Conservation (phyloP, 257 asterid genomes). For the Nyctanthes arbortristis region DNA sequence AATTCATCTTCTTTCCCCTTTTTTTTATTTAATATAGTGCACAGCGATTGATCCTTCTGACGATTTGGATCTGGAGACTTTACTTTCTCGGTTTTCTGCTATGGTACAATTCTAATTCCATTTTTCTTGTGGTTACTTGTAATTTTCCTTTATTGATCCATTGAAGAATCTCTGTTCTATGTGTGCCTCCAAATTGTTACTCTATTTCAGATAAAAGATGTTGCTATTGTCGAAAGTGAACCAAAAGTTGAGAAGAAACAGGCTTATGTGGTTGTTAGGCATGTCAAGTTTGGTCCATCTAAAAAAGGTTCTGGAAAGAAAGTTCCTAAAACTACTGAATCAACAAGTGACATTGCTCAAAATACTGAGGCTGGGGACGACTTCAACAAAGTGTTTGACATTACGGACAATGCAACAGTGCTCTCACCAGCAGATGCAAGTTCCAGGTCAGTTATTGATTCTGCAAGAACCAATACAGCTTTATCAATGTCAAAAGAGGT, state of each 20-base stretch:
- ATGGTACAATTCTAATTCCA: slow-evolving; percentile 47
- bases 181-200: slow-evolving; percentile 6
- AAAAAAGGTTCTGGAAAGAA: slow-evolving; percentile 63
- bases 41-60: slow-evolving; percentile 44
- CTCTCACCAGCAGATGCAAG: slow-evolving; percentile 15
- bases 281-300: slow-evolving; percentile 65
- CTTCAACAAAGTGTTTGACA: slow-evolving; percentile 29
- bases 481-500: slow-evolving; percentile 22
- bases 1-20: slow-evolving; percentile 20
- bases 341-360: slow-evolving; percentile 14
- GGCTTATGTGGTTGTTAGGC: slow-evolving; percentile 70
- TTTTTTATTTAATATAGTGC: slow-evolving; percentile 57
- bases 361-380: slow-evolving; percentile 29
- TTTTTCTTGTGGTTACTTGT: slow-evolving; percentile 20
- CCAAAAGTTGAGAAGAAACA: slow-evolving; percentile 60
- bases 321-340: slow-evolving; percentile 28
- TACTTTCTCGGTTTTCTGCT: slow-evolving; percentile 63
- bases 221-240: slow-evolving; percentile 56
- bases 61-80: slow-evolving; percentile 39
- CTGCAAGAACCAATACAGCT: slow-evolving; percentile 20
- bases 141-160: slow-evolving; percentile 13
- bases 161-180: background rate
- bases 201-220: slow-evolving; percentile 61
- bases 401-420: slow-evolving; percentile 19
- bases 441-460: slow-evolving; percentile 17